Evolutionary conservation across 2,329 filamentous ascomycete species (phyloP).

Genomic region (Ceratocystis smalleyi): DNA sequence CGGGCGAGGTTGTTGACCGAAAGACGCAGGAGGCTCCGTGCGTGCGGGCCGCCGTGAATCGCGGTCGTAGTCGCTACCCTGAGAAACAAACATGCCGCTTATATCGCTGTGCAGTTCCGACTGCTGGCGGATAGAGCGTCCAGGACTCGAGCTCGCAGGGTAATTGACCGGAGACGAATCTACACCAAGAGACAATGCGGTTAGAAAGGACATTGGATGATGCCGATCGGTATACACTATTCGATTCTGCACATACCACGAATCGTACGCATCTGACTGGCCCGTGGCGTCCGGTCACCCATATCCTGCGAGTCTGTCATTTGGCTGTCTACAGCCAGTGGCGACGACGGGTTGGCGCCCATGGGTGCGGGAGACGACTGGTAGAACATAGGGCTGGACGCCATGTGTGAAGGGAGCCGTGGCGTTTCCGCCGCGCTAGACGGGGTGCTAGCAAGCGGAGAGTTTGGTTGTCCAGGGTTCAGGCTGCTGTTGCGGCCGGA

Average conservation of each 20-base stretch:
- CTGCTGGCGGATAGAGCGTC: slow-evolving; percentile 44
- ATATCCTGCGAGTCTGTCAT: slow-evolving; percentile 41
- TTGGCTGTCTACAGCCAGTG: slow-evolving; percentile 23
- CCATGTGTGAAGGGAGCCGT: slow-evolving; percentile 28
- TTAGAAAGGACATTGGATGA: not conserved
- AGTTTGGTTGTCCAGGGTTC: slow-evolving; percentile 6
- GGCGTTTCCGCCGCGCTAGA: slow-evolving; percentile 15
- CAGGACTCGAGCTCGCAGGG: slow-evolving; percentile 75
- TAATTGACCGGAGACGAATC: slow-evolving; percentile 90
- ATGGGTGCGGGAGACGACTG: slow-evolving; percentile 34
- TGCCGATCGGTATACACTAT: not conserved
- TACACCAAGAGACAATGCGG: slow-evolving; percentile 26
- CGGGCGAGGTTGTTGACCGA: slow-evolving; percentile 26
- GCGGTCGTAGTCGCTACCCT: slow-evolving; percentile 32
- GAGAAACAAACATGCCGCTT: slow-evolving; percentile 67
- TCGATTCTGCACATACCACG: slow-evolving; percentile 3
- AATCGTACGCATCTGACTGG: slow-evolving; percentile 27
- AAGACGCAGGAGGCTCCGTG: slow-evolving; percentile 12
- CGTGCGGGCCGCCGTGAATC: slow-evolving; percentile 8
- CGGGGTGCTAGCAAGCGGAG: slow-evolving; percentile 9
- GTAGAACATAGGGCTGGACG: slow-evolving; percentile 72
- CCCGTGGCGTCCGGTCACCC: slow-evolving; percentile 49
- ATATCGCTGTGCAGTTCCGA: slow-evolving; percentile 67
- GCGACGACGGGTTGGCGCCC: slow-evolving; percentile 11
- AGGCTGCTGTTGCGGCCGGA: slow-evolving; percentile 7